Evolutionary conservation across 257 asterid genomes (phyloP).

Genomic region (Capsicum chinense): DNA sequence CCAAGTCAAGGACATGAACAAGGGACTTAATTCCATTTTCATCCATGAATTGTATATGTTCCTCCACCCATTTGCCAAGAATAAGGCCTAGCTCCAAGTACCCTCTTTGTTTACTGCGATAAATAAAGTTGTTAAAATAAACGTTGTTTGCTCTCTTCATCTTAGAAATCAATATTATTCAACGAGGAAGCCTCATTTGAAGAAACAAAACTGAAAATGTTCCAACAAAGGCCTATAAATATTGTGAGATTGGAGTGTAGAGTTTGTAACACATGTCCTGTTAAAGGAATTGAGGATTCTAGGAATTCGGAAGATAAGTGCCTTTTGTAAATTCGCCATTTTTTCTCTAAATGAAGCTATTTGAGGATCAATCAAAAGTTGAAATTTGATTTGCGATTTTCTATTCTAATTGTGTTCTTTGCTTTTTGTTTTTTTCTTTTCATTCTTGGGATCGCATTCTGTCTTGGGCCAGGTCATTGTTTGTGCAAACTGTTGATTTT

Average conservation of each 20-base stretch:
- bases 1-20: slow-evolving; percentile 81
- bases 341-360: not conserved
- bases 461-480: no score
- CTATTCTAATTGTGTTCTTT: no score
- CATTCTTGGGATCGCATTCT: no score
- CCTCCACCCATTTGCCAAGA: slow-evolving; percentile 93
- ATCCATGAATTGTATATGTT: slow-evolving; percentile 72
- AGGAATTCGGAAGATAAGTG: slow-evolving; percentile 50
- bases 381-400: not conserved
- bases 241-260: slow-evolving; percentile 35
- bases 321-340: slow-evolving; percentile 69
- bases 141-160: slow-evolving; percentile 76
- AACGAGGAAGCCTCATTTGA: slow-evolving; percentile 42
- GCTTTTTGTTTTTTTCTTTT: no score
- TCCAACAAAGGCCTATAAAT: slow-evolving; percentile 59
- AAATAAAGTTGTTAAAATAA: slow-evolving; percentile 60
- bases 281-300: slow-evolving; percentile 52
- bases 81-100: slow-evolving; percentile 83
- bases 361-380: not conserved
- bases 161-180: slow-evolving; percentile 61
- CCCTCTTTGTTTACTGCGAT: slow-evolving; percentile 93
- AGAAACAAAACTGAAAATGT: slow-evolving; percentile 52
- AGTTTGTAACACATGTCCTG: slow-evolving; percentile 36
- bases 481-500: no score
- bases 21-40: slow-evolving; percentile 70